Percentiles rank a stretch among this genome's conserved stretches.
Evolutionary conservation across 2,329 filamentous ascomycete species (phyloP).

Genomic region (Aspergillus melleus): DNA sequence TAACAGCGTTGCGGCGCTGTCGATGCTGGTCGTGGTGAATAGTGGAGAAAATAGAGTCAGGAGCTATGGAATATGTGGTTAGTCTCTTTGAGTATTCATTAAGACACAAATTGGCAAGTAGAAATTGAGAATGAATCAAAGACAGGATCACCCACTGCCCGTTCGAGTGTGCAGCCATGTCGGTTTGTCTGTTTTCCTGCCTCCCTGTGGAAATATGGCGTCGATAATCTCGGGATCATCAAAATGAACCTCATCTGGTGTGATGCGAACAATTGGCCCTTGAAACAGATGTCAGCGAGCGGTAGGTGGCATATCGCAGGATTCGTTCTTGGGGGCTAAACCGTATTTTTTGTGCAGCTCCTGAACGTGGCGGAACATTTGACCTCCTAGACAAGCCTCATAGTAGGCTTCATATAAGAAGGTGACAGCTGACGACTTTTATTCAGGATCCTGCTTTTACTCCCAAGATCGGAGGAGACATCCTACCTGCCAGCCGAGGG

Average conservation of each 20-base stretch:
- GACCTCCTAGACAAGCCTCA: background rate
- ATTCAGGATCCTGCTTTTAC: too few species aligned
- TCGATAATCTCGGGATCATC: background rate
- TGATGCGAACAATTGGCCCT: background rate
- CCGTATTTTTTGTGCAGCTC: background rate
- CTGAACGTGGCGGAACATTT: background rate
- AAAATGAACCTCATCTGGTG: background rate
- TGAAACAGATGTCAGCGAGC: background rate
- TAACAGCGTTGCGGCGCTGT: conserved; percentile 1
- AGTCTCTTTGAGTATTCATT: too few species aligned
- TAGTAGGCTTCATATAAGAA: background rate
- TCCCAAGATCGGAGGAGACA: too few species aligned
- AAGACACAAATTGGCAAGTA: too few species aligned
- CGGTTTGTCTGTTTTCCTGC: background rate
- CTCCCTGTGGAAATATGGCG: background rate
- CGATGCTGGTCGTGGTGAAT: conserved; percentile 3
- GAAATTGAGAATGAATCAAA: too few species aligned
- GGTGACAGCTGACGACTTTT: background rate
- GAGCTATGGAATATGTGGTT: background rate
- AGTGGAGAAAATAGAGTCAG: background rate
- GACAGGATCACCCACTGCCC: background rate
- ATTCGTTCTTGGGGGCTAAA: background rate
- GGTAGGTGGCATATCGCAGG: too few species aligned
- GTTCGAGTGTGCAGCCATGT: background rate
- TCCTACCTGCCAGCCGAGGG: background rate